A percentile compares a stretch with the other conserved stretches of the same genome.
These are phyloP conservation scores for Calonectria pseudoreteaudii DNA, from an alignment of 2,329 filamentous ascomycete species.

Conservation along the genomic window DNA sequence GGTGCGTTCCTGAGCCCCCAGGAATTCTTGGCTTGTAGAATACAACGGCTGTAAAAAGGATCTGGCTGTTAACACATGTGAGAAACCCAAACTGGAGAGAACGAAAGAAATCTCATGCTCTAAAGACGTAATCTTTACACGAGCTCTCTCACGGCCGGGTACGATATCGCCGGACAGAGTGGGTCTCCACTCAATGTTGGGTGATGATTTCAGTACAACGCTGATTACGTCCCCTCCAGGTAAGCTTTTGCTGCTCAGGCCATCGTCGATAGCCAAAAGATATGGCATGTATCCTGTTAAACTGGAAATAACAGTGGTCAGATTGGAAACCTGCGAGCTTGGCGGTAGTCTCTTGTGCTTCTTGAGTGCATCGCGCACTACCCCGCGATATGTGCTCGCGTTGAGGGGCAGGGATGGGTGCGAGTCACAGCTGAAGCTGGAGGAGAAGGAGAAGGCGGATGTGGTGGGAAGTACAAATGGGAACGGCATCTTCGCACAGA, in stretches of 20 bases:
- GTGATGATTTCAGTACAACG: constrained; percentile 70
- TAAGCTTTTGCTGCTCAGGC: constrained; percentile 65
- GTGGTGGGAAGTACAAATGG: constrained; percentile 91
- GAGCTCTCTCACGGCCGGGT: constrained; percentile 71
- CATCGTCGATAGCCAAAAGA: constrained; percentile 80
- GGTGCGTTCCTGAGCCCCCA: constrained; percentile 74
- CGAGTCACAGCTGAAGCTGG: constrained; percentile 80
- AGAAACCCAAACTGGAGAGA: constrained; percentile 80
- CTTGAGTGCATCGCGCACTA: constrained; percentile 87
- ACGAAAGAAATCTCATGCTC: constrained; percentile 88
- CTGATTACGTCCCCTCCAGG: constrained; percentile 71
- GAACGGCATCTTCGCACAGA: constrained; percentile 79
- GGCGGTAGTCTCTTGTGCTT: constrained; percentile 87
- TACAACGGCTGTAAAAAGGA: constrained; percentile 80
- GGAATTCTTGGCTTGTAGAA: constrained; percentile 69
- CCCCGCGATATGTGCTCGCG: constrained; percentile 84
- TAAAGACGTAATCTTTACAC: constrained; percentile 78
- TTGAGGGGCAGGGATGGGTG: constrained; percentile 90
- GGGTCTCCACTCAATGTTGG: constrained; percentile 85
- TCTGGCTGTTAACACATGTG: constrained; percentile 79
- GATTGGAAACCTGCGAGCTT: constrained; percentile 75
- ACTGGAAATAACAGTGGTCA: constrained; percentile 76
- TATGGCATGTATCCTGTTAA: constrained; percentile 86
- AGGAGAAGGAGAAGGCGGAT: constrained; percentile 84
- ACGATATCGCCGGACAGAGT: constrained; percentile 76